These are phyloP conservation scores for Alternaria incomplexa DNA, from an alignment of 2,329 filamentous ascomycete species.

Conservation along the genomic window DNA sequence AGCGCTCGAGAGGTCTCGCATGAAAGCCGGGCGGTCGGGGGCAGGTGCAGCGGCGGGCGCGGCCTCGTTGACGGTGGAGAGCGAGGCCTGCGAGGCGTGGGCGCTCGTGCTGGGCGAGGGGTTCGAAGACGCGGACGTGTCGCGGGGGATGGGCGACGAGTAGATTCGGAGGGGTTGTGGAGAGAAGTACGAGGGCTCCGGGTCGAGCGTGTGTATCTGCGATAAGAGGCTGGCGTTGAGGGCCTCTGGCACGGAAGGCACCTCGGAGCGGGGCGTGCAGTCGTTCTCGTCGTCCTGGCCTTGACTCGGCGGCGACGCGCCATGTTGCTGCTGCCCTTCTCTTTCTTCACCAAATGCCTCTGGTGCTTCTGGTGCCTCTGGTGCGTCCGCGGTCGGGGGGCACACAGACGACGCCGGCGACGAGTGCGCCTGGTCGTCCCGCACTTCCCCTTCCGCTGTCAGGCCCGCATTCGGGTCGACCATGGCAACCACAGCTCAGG, in stretches of 20 bases:
- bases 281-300: conserved; percentile 37
- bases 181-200: conserved; percentile 47
- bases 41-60: conserved; percentile 21
- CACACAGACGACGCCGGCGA: conserved; percentile 37
- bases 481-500: conserved; percentile 38
- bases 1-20: conserved; percentile 50
- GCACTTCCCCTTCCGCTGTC: conserved; percentile 29
- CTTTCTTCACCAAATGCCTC: neutral
- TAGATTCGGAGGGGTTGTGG: conserved; percentile 47
- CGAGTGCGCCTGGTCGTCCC: conserved; percentile 13
- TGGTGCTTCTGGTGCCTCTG: neutral
- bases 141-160: conserved; percentile 37
- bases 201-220: conserved; percentile 28
- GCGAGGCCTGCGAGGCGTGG: conserved; percentile 34
- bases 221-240: conserved; percentile 27
- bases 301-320: conserved; percentile 14
- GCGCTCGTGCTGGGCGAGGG: conserved; percentile 41
- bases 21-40: conserved; percentile 46
- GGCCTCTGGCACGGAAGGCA: conserved; percentile 41
- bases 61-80: conserved; percentile 16
- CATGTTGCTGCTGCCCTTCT: neutral
- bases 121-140: conserved; percentile 36
- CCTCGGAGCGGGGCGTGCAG: conserved; percentile 50
- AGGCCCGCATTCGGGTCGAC: conserved; percentile 31
- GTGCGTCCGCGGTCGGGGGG: conserved; percentile 25